Evolutionary conservation across 768 basidiomycete species (phyloP).

Genomic region (Leccinum barrowsii): DNA sequence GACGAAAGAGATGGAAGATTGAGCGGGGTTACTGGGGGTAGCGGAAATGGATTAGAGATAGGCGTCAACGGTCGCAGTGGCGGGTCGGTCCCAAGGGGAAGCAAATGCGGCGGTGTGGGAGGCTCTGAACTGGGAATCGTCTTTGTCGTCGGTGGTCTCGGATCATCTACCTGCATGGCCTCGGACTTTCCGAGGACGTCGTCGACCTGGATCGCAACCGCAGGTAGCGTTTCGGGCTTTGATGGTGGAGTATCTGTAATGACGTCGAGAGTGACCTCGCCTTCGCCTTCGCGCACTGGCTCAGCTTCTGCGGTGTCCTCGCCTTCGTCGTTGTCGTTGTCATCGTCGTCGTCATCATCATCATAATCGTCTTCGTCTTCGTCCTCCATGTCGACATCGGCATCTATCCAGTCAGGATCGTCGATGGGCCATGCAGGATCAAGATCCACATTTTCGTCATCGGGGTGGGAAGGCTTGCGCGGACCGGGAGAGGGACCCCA

Average conservation of each 20-base stretch:
- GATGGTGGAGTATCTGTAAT: constrained; percentile 4
- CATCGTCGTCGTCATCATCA: constrained; percentile 15
- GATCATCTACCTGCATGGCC: background rate
- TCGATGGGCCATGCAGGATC: constrained; percentile 21
- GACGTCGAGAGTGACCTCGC: constrained; percentile 12
- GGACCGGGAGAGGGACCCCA: constrained; percentile 14
- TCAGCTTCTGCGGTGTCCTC: constrained; percentile 19
- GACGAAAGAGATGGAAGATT: constrained; percentile 27
- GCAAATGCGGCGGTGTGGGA: background rate
- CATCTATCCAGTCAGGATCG: constrained; percentile 24
- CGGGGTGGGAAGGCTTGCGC: constrained; percentile 12
- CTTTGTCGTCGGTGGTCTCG: background rate
- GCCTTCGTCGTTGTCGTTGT: constrained; percentile 23
- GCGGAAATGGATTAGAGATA: background rate
- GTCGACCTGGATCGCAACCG: constrained; percentile 4
- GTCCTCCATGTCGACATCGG: constrained; percentile 31
- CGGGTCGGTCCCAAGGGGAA: background rate
- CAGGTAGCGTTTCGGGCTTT: background rate
- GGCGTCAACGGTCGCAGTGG: constrained; percentile 7
- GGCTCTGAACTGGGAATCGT: background rate
- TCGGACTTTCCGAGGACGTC: background rate
- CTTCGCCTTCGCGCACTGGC: constrained; percentile 13
- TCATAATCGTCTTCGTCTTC: constrained; percentile 32
- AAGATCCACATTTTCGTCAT: constrained; percentile 18
- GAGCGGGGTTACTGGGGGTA: constrained; percentile 6